A percentile compares a stretch with the other conserved stretches of the same genome.
These are phyloP conservation scores for Beta lomatogona DNA, from an alignment of 179 eudicot genomes.

Conservation along the genomic window DNA sequence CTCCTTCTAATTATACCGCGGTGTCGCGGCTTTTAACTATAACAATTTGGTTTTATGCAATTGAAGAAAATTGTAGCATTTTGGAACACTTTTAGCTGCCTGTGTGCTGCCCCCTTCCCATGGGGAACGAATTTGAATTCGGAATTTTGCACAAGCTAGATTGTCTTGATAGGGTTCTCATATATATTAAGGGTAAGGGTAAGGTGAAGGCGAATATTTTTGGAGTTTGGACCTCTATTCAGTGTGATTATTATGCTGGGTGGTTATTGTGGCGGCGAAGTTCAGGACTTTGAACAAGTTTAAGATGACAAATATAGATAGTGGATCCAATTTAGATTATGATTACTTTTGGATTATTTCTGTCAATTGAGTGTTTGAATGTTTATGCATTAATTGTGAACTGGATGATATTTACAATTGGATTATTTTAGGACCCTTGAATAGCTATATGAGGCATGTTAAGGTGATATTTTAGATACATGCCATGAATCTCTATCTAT, in stretches of 20 bases:
- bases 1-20: background rate
- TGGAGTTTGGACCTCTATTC: background rate
- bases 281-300: background rate
- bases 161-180: no score
- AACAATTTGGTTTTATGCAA: background rate
- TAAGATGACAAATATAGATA: background rate
- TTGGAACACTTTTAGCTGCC: background rate
- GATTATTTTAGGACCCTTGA: background rate
- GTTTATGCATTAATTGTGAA: background rate
- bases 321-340: background rate
- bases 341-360: background rate
- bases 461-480: no score
- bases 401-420: background rate
- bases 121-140: no score
- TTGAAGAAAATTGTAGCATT: background rate
- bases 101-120: background rate
- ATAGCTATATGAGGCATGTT: background rate
- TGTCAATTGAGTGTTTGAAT: background rate
- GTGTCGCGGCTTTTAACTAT: background rate
- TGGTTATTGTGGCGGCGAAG: background rate
- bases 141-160: no score
- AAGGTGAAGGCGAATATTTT: no score
- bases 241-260: background rate
- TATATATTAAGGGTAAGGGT: no score
- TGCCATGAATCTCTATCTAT: background rate